Evolutionary conservation across 441 rosid species (phyloP).

Genomic region (California macrophylla): DNA sequence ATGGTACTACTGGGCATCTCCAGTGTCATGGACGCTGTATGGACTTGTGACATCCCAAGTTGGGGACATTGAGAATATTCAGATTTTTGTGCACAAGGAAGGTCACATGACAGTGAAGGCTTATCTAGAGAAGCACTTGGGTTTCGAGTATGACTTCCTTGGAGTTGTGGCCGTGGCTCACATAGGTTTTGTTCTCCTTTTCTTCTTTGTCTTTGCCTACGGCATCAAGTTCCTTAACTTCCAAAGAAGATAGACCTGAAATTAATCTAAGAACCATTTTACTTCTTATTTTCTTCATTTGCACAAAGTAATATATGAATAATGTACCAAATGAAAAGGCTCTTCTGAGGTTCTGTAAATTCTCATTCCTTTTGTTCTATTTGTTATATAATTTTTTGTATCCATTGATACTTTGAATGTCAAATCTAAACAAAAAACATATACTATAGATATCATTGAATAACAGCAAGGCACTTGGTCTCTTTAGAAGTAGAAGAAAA

Average conservation of each 20-base stretch:
- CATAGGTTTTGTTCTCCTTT: conserved; percentile 47
- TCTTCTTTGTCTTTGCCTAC: conserved; percentile 50
- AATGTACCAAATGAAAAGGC: background rate
- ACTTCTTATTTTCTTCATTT: background rate
- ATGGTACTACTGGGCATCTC: conserved; percentile 83
- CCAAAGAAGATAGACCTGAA: conserved; percentile 54
- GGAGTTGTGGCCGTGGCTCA: conserved; percentile 53
- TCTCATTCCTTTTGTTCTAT: background rate
- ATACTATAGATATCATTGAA: too few species aligned
- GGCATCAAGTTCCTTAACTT: conserved; percentile 68
- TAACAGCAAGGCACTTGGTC: too few species aligned
- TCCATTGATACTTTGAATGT: too few species aligned
- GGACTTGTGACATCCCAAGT: conserved; percentile 73
- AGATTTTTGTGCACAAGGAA: conserved; percentile 34
- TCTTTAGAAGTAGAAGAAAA: too few species aligned
- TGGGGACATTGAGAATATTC: conserved; percentile 34
- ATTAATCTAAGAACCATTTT: too few species aligned
- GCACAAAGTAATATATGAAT: background rate
- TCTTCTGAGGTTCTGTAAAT: background rate
- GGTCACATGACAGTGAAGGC: conserved; percentile 21
- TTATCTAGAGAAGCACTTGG: conserved; percentile 38
- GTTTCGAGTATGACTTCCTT: conserved; percentile 54
- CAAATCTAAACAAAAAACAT: too few species aligned
- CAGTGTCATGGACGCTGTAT: conserved; percentile 75
- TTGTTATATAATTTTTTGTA: too few species aligned